Base-by-base conservation (phyloP, 352 stramenopile species). In the Phytophthora multivora region DNA sequence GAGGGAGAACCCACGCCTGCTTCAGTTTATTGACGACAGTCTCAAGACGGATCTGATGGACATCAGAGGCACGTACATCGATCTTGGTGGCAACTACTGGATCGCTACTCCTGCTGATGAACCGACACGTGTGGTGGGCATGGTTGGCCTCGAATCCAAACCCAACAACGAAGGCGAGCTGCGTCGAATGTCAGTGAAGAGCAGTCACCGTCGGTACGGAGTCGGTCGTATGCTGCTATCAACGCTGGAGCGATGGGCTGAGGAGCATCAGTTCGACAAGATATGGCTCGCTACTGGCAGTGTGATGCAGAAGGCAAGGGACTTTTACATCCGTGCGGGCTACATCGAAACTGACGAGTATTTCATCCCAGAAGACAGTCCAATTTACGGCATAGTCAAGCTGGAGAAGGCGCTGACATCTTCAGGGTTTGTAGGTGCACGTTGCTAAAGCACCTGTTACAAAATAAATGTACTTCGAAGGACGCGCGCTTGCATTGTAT, bases 51-150 rank as follows among this genome's bases (percentile, higher is more conserved):
- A 79, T 36, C 35, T 79, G 38, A 51, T 28, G n/a, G 54, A 76
- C 19, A 53, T 85, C 21, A 25, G 75, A 13, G 63, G 39, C 38
- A 72, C 63, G 15, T 85, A 82, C 52, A 46, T 77, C 16, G 31
- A 43, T 0, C 40, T 51, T 8, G 67, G 70, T 1, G 73, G 75
- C 9, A 85, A 80, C 50, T 82, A 77, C 47, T 85, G 70, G 73
- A 52, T 85, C 21, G 70, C 62, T 6, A 71, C 64, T 21, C 59
- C 53, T 12, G 30, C 19, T 3, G 48, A 72, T 15, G 49, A 74
- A 1, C 47, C 60, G 10, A 42, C 39, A 9, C 49, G 58, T 1
- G 42, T 77, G 5, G 65, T 66, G 18, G 69, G 69, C 13, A 80
- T 75, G 54, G 65, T 77, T 0, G 75, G 45, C 0, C 45, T 81